Conservation (phyloP, 495 filamentous ascomycete species). For the Lophium mytilinum region DNA sequence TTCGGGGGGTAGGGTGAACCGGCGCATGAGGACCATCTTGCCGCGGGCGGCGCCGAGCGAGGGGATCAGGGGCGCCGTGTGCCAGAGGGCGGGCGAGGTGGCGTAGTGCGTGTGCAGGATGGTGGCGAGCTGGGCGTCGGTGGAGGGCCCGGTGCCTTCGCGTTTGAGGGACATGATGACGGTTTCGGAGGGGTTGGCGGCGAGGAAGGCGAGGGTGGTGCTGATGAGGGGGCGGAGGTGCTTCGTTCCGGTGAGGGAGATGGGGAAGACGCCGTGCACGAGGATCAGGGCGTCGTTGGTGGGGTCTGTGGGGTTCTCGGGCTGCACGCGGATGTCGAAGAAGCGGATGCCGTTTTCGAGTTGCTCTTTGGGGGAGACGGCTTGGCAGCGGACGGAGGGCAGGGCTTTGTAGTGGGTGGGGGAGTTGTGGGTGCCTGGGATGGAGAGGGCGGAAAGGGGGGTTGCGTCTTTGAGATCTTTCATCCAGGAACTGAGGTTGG, state of each 20-base stretch:
- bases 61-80: conserved; percentile 68
- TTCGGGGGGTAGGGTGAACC: conserved; percentile 53
- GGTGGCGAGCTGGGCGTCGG: conserved; percentile 68
- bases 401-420: conserved; percentile 75
- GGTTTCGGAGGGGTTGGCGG: conserved; percentile 67
- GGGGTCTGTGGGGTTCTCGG: conserved; percentile 46
- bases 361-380: conserved; percentile 65
- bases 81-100: conserved; percentile 59
- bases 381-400: conserved; percentile 90
- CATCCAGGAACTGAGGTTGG: conserved; percentile 80
- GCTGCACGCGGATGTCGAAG: conserved; percentile 80
- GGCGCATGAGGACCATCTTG: conserved; percentile 76
- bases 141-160: conserved; percentile 73
- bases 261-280: conserved; percentile 74
- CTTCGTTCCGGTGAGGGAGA: conserved; percentile 60
- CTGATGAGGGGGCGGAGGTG: conserved; percentile 66
- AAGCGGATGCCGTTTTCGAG: conserved; percentile 88
- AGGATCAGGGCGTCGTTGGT: conserved; percentile 52
- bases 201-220: conserved; percentile 64
- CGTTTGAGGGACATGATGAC: conserved; percentile 85
- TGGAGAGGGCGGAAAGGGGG: conserved; percentile 71
- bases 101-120: conserved; percentile 67
- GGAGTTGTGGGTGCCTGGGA: conserved; percentile 94
- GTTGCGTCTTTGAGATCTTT: conserved; percentile 54
- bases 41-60: conserved; percentile 72